These are phyloP conservation scores for Medicago truncatula DNA, from an alignment of 306 rosid species.

Conservation along the genomic window DNA sequence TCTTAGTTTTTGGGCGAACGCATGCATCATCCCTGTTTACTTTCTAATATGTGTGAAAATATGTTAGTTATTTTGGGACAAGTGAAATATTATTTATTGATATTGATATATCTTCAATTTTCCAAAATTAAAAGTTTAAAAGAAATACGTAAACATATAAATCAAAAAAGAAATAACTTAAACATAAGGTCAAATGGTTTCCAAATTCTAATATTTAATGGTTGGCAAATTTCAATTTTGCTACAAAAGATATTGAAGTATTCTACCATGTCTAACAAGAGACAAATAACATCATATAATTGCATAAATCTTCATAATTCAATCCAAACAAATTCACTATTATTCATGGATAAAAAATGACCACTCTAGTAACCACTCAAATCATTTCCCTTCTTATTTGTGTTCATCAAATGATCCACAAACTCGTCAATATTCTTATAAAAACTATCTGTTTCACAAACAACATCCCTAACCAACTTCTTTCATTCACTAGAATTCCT, in stretches of 20 bases:
- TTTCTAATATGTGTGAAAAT: no score
- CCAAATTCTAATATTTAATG: neutral
- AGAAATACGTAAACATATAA: no score
- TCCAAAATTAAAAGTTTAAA: no score
- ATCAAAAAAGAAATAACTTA: no score
- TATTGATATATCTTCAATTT: no score
- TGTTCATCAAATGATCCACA: slow-evolving; percentile 47
- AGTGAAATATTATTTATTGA: no score
- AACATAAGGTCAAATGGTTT: no score
- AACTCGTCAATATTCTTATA: slow-evolving; percentile 50
- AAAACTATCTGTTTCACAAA: slow-evolving; percentile 60
- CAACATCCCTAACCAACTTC: slow-evolving; percentile 55
- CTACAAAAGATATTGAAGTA: neutral
- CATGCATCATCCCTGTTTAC: no score
- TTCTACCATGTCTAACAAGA: neutral
- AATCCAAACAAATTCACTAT: neutral
- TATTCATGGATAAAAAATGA: neutral
- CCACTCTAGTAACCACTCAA: slow-evolving; percentile 31
- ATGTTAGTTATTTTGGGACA: no score
- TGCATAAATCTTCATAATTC: neutral
- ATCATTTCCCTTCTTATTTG: slow-evolving; percentile 19
- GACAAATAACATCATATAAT: neutral
- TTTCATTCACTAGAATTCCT: slow-evolving; percentile 53
- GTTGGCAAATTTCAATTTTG: neutral
- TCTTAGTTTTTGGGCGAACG: no score